Base-by-base conservation (phyloP, 352 stramenopile species). In the Phytopythium sindhum region DNA sequence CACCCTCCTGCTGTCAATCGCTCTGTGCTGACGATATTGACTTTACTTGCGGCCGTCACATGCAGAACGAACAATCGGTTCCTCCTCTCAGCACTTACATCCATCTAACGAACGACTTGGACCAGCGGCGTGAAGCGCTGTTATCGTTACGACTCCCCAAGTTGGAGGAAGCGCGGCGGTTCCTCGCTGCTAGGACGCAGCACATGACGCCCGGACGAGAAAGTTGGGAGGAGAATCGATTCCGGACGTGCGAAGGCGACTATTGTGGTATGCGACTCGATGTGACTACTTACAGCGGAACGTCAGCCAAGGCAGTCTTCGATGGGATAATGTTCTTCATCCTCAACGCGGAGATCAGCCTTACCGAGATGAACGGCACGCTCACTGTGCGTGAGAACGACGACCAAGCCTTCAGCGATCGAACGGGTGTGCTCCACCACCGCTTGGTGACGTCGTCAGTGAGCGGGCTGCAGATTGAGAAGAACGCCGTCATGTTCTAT, bases 291-390 rank as follows among this genome's bases (percentile, higher is more conserved):
- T 70, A 78, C 26, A 23, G 31, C 11, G 56, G 66, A 28, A 57
- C 69, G 15, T 31, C 54, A 2, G 75, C 76, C 3, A 67, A 70
- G 35, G 57, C 65, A 9, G 70, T 84, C 7, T 79, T 83, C 45
- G 72, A 86, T 35, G 75, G 66, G 17, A 57, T 83, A n/a, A 54
- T 75, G 15, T 74, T 78, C 41, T 84, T 74, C 54, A 67, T 75
- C 12, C 57, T 75, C 26, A 81, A 85, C 54, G 58, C 83, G 63
- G 70, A 84, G 68, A 84, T 81, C 61, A 74, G 67, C 14, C 68
- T 76, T 8, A 69, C 73, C 0, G 75, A 81, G 39, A 45, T 67
- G 23, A 47, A 69, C 28, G 64, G 65, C 26, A 55, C 70, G 55
- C 47, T 84, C 41, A 79, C 75, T 17, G 65, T 84, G 41, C 65